A percentile compares a stretch with the other conserved stretches of the same genome.
These are phyloP conservation scores for Botryotinia calthae DNA, from an alignment of 2,329 filamentous ascomycete species.

Conservation along the genomic window DNA sequence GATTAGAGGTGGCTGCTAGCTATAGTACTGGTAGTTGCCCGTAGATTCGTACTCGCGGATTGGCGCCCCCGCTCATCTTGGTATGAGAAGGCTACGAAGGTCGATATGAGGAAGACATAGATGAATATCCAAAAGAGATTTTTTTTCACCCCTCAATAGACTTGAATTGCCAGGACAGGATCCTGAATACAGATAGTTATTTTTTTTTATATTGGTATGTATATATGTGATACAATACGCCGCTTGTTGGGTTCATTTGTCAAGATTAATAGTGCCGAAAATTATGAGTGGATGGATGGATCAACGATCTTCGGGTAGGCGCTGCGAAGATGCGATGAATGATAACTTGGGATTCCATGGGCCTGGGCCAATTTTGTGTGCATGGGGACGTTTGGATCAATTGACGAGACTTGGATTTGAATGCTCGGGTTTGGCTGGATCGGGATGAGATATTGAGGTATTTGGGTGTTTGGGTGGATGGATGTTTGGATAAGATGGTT, in stretches of 20 bases:
- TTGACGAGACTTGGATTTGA: neutral
- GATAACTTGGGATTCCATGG: neutral
- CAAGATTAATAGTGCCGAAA: neutral
- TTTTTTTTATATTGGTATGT: neutral
- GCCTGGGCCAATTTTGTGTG: neutral
- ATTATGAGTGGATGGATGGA: neutral
- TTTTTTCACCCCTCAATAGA: neutral
- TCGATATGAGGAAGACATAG: neutral
- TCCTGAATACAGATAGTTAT: neutral
- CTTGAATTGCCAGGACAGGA: neutral
- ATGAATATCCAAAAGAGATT: constrained; percentile 1
- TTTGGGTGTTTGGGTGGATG: neutral
- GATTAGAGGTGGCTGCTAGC: constrained; percentile 1
- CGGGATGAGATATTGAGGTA: neutral
- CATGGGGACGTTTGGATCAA: neutral
- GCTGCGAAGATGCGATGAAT: neutral
- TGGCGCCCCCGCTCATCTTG: neutral
- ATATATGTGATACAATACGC: neutral
- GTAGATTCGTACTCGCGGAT: neutral
- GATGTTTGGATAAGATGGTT: neutral
- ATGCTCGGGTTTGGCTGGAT: neutral
- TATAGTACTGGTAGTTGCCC: neutral
- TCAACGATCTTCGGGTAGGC: neutral
- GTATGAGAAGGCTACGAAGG: neutral
- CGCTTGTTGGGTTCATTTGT: neutral